Percentiles rank a stretch among this genome's conserved stretches.
These are phyloP conservation scores for Aspergillus ellipticus DNA, from an alignment of 495 filamentous ascomycete species.

Conservation along the genomic window DNA sequence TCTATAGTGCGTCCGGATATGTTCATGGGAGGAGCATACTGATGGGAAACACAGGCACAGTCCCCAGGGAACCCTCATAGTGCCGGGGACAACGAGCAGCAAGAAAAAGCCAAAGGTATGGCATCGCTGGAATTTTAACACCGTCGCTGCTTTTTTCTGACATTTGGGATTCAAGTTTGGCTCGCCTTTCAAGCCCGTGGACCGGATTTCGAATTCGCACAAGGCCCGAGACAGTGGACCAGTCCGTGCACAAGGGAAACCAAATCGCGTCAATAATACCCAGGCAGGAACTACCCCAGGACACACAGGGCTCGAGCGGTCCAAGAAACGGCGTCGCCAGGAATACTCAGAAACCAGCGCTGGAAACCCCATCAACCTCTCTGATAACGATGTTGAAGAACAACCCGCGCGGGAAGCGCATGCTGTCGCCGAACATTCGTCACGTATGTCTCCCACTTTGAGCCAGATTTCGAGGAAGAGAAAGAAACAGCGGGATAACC, in stretches of 20 bases:
- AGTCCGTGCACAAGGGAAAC: constrained; percentile 29
- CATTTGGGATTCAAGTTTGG: constrained; percentile 4
- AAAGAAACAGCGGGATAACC: constrained; percentile 12
- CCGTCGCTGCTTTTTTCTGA: constrained; percentile 1
- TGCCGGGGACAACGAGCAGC: constrained; percentile 16
- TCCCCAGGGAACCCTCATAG: constrained; percentile 18
- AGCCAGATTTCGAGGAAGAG: constrained; percentile 17
- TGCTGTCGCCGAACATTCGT: constrained; percentile 10
- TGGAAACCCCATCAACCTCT: constrained; percentile 2
- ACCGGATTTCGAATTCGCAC: constrained; percentile 32
- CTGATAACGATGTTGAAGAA: constrained; percentile 14
- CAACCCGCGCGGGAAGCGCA: constrained; percentile 10
- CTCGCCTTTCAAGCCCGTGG: constrained; percentile 21
- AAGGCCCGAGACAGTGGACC: constrained; percentile 36
- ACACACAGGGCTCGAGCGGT: constrained; percentile 21
- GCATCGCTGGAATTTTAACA: neutral
- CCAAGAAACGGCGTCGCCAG: constrained; percentile 32
- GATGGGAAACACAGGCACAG: constrained; percentile 11
- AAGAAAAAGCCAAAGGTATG: constrained; percentile 13
- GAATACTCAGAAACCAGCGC: constrained; percentile 7
- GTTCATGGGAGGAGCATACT: neutral
- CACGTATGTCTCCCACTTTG: constrained; percentile 18
- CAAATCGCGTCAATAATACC: neutral
- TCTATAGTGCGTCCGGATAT: neutral
- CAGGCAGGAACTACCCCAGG: constrained; percentile 12